Evolutionary conservation across 345 rosid species (phyloP).

Genomic region (Brassica nigra): DNA sequence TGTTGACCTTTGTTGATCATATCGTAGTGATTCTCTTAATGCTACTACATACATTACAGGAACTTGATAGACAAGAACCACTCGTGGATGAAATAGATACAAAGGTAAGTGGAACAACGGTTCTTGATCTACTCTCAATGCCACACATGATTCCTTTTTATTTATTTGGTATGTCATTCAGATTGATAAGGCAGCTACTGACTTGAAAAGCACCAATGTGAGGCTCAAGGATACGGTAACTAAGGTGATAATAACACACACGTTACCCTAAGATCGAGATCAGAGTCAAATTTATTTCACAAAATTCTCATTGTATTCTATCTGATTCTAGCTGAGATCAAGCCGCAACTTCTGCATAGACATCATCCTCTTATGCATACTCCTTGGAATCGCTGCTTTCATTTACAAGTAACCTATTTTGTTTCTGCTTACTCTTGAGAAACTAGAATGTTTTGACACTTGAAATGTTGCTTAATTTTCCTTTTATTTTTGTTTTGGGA

Average conservation of each 20-base stretch:
- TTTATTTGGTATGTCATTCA: slow-evolving; percentile 29
- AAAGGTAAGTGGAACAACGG: slow-evolving; percentile 49
- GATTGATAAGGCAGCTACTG: slow-evolving; percentile 82
- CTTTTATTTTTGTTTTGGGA: not conserved
- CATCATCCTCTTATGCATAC: slow-evolving; percentile 70
- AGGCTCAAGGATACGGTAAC: slow-evolving; percentile 76
- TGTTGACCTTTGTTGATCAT: not conserved
- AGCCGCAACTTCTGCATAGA: slow-evolving; percentile 94
- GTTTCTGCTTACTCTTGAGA: not conserved
- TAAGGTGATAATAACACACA: slow-evolving; percentile 51
- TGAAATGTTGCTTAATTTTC: slow-evolving; percentile 11
- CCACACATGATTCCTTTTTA: not conserved
- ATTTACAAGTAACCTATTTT: slow-evolving; percentile 69
- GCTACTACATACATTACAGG: slow-evolving; percentile 45
- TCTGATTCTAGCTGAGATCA: slow-evolving; percentile 64
- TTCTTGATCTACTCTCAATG: not conserved
- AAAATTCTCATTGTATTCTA: not conserved
- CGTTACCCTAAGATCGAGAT: not conserved
- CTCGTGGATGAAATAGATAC: slow-evolving; percentile 91
- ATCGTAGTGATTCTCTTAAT: slow-evolving; percentile 9
- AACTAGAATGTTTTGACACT: not conserved
- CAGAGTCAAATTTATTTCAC: not conserved
- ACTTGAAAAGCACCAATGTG: slow-evolving; percentile 78
- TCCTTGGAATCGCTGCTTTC: slow-evolving; percentile 87
- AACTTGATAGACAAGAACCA: slow-evolving; percentile 90